These are phyloP conservation scores for Strombidium stylifer DNA, from an alignment of 73 alveolate genomes.

Conservation along the genomic window DNA sequence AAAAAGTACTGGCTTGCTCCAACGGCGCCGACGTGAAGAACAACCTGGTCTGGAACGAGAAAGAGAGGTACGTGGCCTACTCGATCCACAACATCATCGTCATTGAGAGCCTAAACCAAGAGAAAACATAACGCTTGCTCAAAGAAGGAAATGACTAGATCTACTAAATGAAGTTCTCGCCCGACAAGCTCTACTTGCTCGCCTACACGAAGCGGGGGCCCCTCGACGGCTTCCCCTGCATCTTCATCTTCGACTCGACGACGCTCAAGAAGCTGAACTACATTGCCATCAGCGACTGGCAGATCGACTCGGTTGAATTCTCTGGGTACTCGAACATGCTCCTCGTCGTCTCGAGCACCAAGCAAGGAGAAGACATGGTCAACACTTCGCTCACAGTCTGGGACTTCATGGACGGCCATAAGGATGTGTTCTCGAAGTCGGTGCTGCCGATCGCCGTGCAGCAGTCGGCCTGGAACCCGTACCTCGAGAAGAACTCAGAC, in stretches of 20 bases:
- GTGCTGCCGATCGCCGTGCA: slow-evolving; percentile 24
- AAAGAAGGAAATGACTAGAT: slow-evolving; percentile 60
- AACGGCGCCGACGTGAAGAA: slow-evolving; percentile 11
- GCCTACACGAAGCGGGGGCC: slow-evolving; percentile 31
- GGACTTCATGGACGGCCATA: slow-evolving; percentile 59
- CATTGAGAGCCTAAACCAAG: slow-evolving; percentile 40
- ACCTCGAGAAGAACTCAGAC: slow-evolving; percentile 18
- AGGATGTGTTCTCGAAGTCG: slow-evolving; percentile 34
- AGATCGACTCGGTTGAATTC: slow-evolving; percentile 29
- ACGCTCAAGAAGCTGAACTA: slow-evolving; percentile 47
- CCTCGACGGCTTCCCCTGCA: slow-evolving; percentile 53
- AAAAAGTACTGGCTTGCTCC: slow-evolving; percentile 44
- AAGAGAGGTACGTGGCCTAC: slow-evolving; percentile 46
- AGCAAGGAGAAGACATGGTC: slow-evolving; percentile 5
- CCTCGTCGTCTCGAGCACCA: slow-evolving; percentile 31
- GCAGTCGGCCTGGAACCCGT: slow-evolving; percentile 55
- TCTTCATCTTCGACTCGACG: slow-evolving; percentile 53
- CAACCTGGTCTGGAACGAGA: slow-evolving; percentile 58
- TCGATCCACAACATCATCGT: slow-evolving; percentile 29
- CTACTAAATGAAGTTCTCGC: slow-evolving; percentile 30
- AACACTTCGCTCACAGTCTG: slow-evolving; percentile 35
- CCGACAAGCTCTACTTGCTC: slow-evolving; percentile 27
- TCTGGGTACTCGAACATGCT: slow-evolving; percentile 45
- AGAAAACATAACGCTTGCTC: slow-evolving; percentile 40
- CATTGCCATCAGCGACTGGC: slow-evolving; percentile 32